Evolutionary conservation across 2,329 filamentous ascomycete species (phyloP).

Genomic region (Beauveria rudraprayagi): DNA sequence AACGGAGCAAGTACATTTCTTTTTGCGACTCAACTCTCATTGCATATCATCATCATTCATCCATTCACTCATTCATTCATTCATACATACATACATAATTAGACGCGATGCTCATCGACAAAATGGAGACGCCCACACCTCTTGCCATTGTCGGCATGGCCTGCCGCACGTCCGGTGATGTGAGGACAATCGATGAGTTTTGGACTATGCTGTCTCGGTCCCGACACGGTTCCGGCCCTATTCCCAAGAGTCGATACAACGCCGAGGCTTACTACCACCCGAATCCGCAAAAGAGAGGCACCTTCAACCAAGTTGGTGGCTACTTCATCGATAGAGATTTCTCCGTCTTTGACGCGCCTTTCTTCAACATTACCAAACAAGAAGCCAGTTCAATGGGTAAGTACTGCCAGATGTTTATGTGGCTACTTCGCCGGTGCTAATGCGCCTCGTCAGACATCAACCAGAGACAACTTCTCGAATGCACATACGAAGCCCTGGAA

Average conservation of each 20-base stretch:
- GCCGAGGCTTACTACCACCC: conserved; percentile 34
- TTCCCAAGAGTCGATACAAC: conserved; percentile 41
- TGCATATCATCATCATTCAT: background rate
- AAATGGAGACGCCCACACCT: conserved; percentile 18
- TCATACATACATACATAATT: background rate
- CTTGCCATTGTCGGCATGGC: conserved; percentile 41
- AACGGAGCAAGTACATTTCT: conserved; percentile 6
- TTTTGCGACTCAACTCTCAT: background rate
- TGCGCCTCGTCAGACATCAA: conserved; percentile 36
- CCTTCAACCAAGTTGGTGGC: conserved; percentile 27
- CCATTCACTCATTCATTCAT: background rate
- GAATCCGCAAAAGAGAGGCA: conserved; percentile 33
- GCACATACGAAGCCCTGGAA: conserved; percentile 46
- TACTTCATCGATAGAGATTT: conserved; percentile 40
- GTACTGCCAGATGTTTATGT: background rate
- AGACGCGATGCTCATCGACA: background rate
- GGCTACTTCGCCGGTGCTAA: background rate
- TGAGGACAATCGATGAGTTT: conserved; percentile 33
- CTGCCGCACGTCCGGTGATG: conserved; percentile 37
- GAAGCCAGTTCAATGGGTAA: conserved; percentile 40
- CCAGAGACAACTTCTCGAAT: conserved; percentile 44
- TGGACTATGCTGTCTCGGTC: conserved; percentile 36
- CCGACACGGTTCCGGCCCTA: conserved; percentile 32
- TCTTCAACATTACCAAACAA: conserved; percentile 44
- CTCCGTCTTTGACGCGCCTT: conserved; percentile 41